Base-by-base conservation (phyloP, 2,329 filamentous ascomycete species). In the Ceratocystis destructans region DNA sequence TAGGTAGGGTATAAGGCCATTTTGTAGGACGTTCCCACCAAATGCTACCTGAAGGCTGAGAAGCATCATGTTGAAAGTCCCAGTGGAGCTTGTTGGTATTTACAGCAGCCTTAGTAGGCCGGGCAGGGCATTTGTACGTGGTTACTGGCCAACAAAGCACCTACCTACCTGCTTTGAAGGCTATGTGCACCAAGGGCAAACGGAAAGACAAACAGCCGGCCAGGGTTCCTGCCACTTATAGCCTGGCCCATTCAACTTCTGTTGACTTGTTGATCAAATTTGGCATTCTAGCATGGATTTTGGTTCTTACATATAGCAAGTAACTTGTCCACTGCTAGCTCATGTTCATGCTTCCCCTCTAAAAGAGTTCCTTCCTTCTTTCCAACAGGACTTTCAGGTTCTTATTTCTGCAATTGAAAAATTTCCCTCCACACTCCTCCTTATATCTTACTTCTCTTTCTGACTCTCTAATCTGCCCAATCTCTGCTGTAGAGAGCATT, bases 381-480 rank as follows among this genome's bases (percentile, higher is more conserved):
- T 17, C 28, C 28, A 17, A 33, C 53, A 3, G 5, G 25, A 17
- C 48, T 31, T 65, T 53, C 3, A 67, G 64, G 66, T n/a, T 64
- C 59, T 68, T 50, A 61, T 45, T 59, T 62, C 66, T 64, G 64
- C 68, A 53, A 53, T 53, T 53, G 37, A 41, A 41, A 41, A 41
- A 41, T 12, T 41, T 12, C 37, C 37, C 3, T 41, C 37, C 37
- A 41, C 37, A 41, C 10, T 1, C 37, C 37, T 41, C 37, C 10
- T 3, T 3, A 41, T 41, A 41, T 41, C 37, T 41, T 41, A 12
- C 5, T 25, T 53, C 48, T 53, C 48, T 7, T 25, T 67, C 66
- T 68, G 55, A 68, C 68, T 71, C 70, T 62, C 64, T 70, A 70
- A 69, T 69, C 64, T 20, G 31, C 22, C 44, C 53, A n/a, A 61